Conservation (phyloP, 1,139 yeast species). For the Nadsonia commutata region DNA sequence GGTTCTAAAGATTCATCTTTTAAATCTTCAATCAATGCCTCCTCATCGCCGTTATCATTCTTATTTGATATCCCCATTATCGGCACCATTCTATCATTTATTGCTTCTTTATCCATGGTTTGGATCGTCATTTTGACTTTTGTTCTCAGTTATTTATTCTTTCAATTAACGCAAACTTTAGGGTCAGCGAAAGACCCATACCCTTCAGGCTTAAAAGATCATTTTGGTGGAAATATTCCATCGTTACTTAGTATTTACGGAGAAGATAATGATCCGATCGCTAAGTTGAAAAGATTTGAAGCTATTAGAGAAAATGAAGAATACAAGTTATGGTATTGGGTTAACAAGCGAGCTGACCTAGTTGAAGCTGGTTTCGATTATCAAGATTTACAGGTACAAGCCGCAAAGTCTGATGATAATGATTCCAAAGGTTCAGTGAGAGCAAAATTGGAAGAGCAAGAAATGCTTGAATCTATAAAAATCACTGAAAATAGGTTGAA, state of each 20-base stretch:
- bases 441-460: not conserved
- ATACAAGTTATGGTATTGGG: conserved; percentile 69
- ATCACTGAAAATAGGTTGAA: conserved; percentile 7
- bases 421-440: not conserved
- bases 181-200: not conserved
- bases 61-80: not conserved
- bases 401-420: not conserved
- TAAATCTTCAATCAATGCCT: not conserved
- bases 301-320: conserved; percentile 32
- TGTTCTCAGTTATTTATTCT: not conserved
- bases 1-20: conserved; percentile 3
- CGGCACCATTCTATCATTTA: not conserved
- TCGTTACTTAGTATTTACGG: conserved; percentile 1
- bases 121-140: not conserved
- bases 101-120: not conserved
- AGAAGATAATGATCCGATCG: not conserved
- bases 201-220: conserved; percentile 1
- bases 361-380: conserved; percentile 10
- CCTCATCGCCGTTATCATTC: too few relatives aligned
- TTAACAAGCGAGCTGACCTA: conserved; percentile 36
- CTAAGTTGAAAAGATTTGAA: conserved; percentile 5
- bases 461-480: conserved; percentile 7
- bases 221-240: conserved; percentile 1
- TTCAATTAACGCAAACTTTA: not conserved
- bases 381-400: not conserved